Conservation (phyloP, 2,329 filamentous ascomycete species). For the Xylariomycetidae sp. region DNA sequence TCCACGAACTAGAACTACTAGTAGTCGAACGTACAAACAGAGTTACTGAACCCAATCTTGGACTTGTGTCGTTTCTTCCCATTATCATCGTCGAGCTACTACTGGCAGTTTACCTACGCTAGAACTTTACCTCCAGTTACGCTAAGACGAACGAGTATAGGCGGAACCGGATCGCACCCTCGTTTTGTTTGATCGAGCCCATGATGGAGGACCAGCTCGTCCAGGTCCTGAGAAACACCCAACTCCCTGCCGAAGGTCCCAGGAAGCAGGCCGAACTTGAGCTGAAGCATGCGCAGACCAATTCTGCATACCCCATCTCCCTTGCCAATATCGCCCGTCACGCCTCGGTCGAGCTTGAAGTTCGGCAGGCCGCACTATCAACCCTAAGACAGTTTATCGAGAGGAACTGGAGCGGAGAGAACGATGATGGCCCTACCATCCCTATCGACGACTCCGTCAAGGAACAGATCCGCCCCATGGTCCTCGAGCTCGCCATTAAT, state of each 20-base stretch:
- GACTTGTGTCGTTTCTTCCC: no score
- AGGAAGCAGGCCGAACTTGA: slow-evolving; percentile 85
- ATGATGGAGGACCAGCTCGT: slow-evolving; percentile 89
- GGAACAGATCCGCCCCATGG: slow-evolving; percentile 62
- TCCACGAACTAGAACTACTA: slow-evolving; percentile 2
- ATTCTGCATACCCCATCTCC: slow-evolving; percentile 69
- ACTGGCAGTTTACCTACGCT: no score
- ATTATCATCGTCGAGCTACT: no score
- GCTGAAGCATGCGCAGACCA: slow-evolving; percentile 65
- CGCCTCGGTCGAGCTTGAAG: slow-evolving; percentile 63
- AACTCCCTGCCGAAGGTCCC: slow-evolving; percentile 68
- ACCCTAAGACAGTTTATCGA: slow-evolving; percentile 79
- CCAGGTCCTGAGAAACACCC: slow-evolving; percentile 80
- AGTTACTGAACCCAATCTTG: no score
- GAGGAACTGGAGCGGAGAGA: slow-evolving; percentile 74
- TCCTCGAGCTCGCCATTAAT: slow-evolving; percentile 75
- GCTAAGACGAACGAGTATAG: no score
- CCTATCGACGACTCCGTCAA: slow-evolving; percentile 71
- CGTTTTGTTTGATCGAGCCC: no score
- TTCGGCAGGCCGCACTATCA: slow-evolving; percentile 79
- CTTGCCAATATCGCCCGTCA: slow-evolving; percentile 79
- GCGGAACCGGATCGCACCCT: slow-evolving; percentile 8
- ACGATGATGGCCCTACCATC: slow-evolving; percentile 62
- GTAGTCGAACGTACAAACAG: no score
- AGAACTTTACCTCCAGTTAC: no score